These are phyloP conservation scores for Rhododendron simsii DNA, from an alignment of 148 eudicot species.

Conservation along the genomic window DNA sequence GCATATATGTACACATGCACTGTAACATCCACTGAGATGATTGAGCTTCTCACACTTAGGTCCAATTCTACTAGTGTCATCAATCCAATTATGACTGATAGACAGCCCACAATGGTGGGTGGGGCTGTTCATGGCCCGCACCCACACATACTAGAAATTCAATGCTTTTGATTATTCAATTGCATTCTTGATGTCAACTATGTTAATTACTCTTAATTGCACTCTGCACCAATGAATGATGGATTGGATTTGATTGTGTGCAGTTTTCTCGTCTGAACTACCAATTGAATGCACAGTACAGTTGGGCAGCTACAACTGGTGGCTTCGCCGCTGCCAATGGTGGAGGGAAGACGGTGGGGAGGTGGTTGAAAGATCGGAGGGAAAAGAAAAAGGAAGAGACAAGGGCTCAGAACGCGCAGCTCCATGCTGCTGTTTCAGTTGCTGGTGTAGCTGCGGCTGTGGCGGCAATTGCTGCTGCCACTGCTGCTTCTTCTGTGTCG, in stretches of 20 bases:
- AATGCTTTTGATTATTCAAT: background rate
- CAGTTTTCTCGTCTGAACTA: conserved; percentile 66
- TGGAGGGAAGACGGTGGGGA: conserved; percentile 87
- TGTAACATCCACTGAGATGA: background rate
- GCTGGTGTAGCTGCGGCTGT: conserved; percentile 97
- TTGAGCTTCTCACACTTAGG: background rate
- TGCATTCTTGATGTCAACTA: background rate
- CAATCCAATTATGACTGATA: conserved; percentile 8
- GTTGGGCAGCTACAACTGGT: conserved; percentile 20
- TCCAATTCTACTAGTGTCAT: background rate
- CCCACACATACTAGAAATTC: background rate
- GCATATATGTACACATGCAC: background rate
- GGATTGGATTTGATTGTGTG: conserved; percentile 11
- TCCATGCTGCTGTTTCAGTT: conserved; percentile 86
- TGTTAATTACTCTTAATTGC: background rate
- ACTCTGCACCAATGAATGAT: background rate
- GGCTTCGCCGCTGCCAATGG: conserved; percentile 30
- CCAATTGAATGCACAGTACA: conserved; percentile 43
- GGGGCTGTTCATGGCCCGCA: background rate
- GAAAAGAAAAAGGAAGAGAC: conserved; percentile 95
- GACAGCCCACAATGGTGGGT: conserved; percentile 6
- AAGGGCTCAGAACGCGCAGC: conserved; percentile 80
- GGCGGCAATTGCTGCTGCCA: conserved; percentile 93
- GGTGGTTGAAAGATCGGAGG: conserved; percentile 87
- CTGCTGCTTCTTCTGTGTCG: conserved; percentile 61